phyloP scores from a whole-genome alignment of 2,329 filamentous ascomycete species.

The Geosmithia putterillii region DNA sequence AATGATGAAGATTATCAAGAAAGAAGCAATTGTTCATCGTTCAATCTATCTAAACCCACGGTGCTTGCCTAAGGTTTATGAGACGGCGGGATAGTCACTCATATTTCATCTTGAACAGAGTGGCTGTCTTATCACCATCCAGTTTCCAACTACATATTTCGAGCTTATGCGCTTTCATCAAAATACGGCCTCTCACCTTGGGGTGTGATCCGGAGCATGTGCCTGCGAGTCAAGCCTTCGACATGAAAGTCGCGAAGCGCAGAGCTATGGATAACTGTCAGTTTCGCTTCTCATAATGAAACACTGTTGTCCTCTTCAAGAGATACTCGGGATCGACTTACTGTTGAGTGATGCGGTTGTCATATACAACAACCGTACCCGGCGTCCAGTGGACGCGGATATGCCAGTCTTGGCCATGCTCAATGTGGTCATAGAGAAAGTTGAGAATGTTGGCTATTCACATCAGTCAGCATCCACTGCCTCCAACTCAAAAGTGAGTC shows the following conservation, averaged over 20 bases:
- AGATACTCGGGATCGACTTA: no score
- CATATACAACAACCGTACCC: constrained; percentile 68
- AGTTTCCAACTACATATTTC: not conserved
- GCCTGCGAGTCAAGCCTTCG: not conserved
- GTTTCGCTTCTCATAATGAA: no score
- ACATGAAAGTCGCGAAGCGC: not conserved
- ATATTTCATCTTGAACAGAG: no score
- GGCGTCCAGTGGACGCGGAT: constrained; percentile 59
- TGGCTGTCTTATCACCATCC: no score
- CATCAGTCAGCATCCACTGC: not conserved
- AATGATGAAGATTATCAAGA: no score
- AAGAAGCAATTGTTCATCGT: no score
- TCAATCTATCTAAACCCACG: no score
- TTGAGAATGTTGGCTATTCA: not conserved
- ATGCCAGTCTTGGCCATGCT: constrained; percentile 46
- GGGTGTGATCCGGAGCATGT: not conserved
- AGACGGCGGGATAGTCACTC: no score
- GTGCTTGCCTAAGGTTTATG: no score
- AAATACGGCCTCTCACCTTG: not conserved
- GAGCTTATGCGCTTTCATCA: not conserved
- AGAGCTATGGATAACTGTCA: not conserved
- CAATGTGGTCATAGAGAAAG: constrained; percentile 34
- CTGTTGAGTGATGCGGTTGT: constrained; percentile 64
- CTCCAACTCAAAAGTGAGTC: not conserved
- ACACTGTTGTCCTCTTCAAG: no score